Percentiles rank a stretch among this genome's conserved stretches.
Evolutionary conservation across 257 asterid species (phyloP).

Genomic region (Galeopsis tetrahit): DNA sequence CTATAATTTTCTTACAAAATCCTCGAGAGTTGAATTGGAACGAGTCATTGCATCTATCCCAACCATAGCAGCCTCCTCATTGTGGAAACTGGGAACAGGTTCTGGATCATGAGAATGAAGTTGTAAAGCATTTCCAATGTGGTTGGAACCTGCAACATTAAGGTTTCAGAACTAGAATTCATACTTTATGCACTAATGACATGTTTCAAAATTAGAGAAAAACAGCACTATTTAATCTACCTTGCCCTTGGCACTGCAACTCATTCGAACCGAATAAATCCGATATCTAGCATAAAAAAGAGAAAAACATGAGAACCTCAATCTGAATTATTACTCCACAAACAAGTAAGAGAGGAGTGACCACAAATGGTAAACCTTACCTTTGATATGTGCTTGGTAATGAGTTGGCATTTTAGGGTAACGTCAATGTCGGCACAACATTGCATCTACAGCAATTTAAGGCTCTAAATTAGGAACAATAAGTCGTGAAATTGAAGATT

Average conservation of each 20-base stretch:
- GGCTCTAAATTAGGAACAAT: neutral
- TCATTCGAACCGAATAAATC: constrained; percentile 42
- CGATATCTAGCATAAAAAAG: constrained; percentile 49
- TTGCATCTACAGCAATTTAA: constrained; percentile 50
- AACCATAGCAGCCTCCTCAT: constrained; percentile 56
- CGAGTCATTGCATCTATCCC: constrained; percentile 80
- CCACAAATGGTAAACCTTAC: constrained; percentile 66
- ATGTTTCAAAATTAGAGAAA: neutral
- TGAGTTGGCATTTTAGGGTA: constrained; percentile 63
- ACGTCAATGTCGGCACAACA: constrained; percentile 55
- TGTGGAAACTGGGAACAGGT: constrained; percentile 32
- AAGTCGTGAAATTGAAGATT: neutral
- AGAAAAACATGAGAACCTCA: constrained; percentile 24
- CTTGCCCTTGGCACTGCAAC: constrained; percentile 45
- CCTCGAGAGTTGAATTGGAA: constrained; percentile 92
- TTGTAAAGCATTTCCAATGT: constrained; percentile 34
- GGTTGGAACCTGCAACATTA: constrained; percentile 51
- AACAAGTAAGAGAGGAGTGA: constrained; percentile 24
- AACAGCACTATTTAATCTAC: constrained; percentile 33
- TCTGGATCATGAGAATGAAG: constrained; percentile 35
- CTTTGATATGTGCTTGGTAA: constrained; percentile 61
- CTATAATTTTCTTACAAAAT: constrained; percentile 71
- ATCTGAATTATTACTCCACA: constrained; percentile 12
- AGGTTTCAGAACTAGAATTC: constrained; percentile 23
- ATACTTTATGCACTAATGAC: constrained; percentile 12